Percentiles rank a stretch among this genome's conserved stretches.
Conservation (phyloP, 192 early-diverging fungal species). For the Obelidium mucronatum region DNA sequence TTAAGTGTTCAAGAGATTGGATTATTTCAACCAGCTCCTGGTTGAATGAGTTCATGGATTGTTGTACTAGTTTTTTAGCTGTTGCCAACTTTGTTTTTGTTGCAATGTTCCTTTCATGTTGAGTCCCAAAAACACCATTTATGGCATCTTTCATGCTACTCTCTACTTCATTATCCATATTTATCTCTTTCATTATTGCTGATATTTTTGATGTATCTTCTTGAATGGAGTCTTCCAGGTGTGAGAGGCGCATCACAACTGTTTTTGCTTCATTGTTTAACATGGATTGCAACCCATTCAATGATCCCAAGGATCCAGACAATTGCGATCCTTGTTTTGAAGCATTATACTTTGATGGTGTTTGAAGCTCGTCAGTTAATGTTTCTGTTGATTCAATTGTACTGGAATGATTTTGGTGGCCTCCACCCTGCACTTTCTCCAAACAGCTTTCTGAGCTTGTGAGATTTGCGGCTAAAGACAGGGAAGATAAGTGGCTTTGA, state of each 20-base stretch:
- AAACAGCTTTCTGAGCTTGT: neutral
- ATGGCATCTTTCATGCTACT: constrained; percentile 13
- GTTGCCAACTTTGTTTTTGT: neutral
- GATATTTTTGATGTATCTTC: constrained; percentile 12
- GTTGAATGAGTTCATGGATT: neutral
- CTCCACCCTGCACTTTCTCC: too few relatives aligned
- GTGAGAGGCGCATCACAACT: constrained; percentile 7
- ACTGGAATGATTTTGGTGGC: too few relatives aligned
- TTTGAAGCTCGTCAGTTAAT: constrained; percentile 9
- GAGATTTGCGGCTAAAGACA: neutral
- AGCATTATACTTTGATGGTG: neutral
- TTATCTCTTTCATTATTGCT: neutral
- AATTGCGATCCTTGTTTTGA: too few relatives aligned
- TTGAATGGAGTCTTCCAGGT: neutral
- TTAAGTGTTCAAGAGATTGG: neutral
- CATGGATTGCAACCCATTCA: neutral
- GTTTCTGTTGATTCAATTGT: constrained; percentile 25
- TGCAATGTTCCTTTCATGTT: constrained; percentile 1
- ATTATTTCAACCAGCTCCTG: neutral
- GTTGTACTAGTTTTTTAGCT: neutral
- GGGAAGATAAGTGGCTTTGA: neutral
- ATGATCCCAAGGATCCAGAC: neutral
- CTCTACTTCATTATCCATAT: constrained; percentile 4
- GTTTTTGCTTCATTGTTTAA: constrained; percentile 5
- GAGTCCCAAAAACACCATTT: constrained; percentile 2